Evolutionary conservation across 208 protist species (phyloP), one percentile per base, ranked within the genome.

Genomic region (Borovskyia barvae): DNA sequence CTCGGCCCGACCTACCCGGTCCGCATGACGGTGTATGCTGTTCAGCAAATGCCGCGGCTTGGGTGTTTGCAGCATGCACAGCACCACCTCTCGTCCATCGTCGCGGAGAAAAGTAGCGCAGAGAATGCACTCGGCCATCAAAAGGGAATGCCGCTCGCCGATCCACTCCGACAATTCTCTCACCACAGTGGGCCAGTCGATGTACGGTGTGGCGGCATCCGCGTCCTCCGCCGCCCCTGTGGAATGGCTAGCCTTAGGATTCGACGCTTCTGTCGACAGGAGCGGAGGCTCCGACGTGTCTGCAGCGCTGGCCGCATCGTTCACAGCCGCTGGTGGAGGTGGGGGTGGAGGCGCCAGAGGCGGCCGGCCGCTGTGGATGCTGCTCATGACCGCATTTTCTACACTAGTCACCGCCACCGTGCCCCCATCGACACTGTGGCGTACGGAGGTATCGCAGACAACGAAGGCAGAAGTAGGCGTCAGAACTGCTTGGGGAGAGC

Each of bases 71-170:
- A 95, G 54, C 43, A 90, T 75, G 77, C 77, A 90, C 46, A 83
- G 60, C 61, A 95, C 59, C 33, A 95, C 65, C 72, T 95, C 85
- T 35, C 77, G 64, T 32, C 84, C 85, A 49, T 87, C 76, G 54
- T 94, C 80, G 52, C 72, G 76, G 32, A 92, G 63, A 39, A 95
- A 83, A 58, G 75, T 85, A 24, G 78, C 70, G 41, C 85, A 92
- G 3, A 92, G 47, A 25, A 80, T 62, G 42, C 72, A 82, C 66
- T 84, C 77, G 3, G 80, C 85, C 11, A 78, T 43, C 11, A 55
- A 28, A 1, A 46, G 24, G 35, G 25, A 7, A 30, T 72, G 64
- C 25, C 37, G 54, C 39, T 72, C 48, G n/a, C 65, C 64, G 11
- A 88, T 50, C 51, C 77, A 48, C 43, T 68, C 63, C 41, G 70